A percentile compares a stretch with the other conserved stretches of the same genome.
phyloP scores from a whole-genome alignment of 192 early-diverging fungal genomes.

The Entomortierella parvispora region DNA sequence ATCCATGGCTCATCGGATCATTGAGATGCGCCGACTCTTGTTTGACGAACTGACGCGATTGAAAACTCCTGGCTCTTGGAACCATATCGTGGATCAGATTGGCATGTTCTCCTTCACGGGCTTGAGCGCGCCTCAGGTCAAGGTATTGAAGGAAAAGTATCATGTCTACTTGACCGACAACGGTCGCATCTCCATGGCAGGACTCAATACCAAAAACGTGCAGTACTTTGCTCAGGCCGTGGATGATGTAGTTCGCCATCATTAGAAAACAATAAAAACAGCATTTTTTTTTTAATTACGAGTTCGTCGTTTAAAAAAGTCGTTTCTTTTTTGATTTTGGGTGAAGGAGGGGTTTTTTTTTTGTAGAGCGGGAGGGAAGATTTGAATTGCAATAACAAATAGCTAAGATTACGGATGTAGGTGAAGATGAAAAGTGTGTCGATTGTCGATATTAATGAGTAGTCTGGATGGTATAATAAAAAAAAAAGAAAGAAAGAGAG shows the following conservation, averaged over 20 bases:
- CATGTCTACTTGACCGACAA: slow-evolving; percentile 95
- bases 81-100: slow-evolving; percentile 95
- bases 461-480: too few species aligned
- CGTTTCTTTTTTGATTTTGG: too few species aligned
- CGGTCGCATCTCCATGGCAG: slow-evolving; percentile 96
- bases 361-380: too few species aligned
- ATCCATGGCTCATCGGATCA: slow-evolving; percentile 92
- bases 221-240: slow-evolving; percentile 91
- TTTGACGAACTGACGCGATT: slow-evolving; percentile 72
- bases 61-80: slow-evolving; percentile 92
- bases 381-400: too few species aligned
- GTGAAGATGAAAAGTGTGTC: too few species aligned
- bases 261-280: background rate
- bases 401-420: too few species aligned
- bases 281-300: too few species aligned
- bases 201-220: slow-evolving; percentile 88
- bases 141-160: slow-evolving; percentile 83
- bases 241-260: slow-evolving; percentile 88
- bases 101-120: slow-evolving; percentile 99
- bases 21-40: slow-evolving; percentile 83
- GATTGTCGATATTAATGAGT: too few species aligned
- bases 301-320: too few species aligned
- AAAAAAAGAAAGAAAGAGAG: too few species aligned
- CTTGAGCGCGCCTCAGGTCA: slow-evolving; percentile 77
- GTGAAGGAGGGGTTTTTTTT: too few species aligned